phyloP scores from a whole-genome alignment of 345 rosid species.

The Lagerstroemia speciosa region DNA sequence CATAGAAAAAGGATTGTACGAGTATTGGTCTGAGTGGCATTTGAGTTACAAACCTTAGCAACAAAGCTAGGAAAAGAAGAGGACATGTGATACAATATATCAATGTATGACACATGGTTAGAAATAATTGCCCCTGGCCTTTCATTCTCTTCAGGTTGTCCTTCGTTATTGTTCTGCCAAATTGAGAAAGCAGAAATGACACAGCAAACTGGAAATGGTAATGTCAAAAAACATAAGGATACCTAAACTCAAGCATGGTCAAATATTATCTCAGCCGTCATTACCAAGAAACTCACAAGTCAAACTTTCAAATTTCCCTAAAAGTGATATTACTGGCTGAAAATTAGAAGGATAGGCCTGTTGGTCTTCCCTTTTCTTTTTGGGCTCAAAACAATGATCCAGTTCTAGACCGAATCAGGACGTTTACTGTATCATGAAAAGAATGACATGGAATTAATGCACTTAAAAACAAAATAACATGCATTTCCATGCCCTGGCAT shows the following conservation, averaged over 20 bases:
- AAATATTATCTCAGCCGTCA: background rate
- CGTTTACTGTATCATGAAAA: background rate
- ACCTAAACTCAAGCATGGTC: background rate
- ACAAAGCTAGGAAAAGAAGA: conserved; percentile 92
- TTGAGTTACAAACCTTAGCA: conserved; percentile 70
- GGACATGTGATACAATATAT: conserved; percentile 95
- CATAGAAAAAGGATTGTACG: background rate
- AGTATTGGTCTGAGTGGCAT: background rate
- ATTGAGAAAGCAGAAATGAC: conserved; percentile 8
- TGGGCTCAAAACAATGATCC: background rate
- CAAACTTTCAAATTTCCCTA: background rate
- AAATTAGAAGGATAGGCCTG: background rate
- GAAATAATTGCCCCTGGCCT: conserved; percentile 79
- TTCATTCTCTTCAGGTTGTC: conserved; percentile 41
- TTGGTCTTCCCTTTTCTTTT: background rate
- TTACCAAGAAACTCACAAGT: too few relatives aligned
- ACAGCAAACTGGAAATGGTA: background rate
- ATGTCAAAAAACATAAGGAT: background rate
- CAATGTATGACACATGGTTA: conserved; percentile 83
- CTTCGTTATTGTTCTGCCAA: conserved; percentile 23
- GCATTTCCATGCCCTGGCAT: background rate
- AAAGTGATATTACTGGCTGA: background rate
- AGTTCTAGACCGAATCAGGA: background rate
- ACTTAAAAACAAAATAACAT: background rate
- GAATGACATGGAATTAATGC: background rate